Evolutionary conservation across 192 early-diverging fungal genomes (phyloP).

Genomic region (Dispira simplex): DNA sequence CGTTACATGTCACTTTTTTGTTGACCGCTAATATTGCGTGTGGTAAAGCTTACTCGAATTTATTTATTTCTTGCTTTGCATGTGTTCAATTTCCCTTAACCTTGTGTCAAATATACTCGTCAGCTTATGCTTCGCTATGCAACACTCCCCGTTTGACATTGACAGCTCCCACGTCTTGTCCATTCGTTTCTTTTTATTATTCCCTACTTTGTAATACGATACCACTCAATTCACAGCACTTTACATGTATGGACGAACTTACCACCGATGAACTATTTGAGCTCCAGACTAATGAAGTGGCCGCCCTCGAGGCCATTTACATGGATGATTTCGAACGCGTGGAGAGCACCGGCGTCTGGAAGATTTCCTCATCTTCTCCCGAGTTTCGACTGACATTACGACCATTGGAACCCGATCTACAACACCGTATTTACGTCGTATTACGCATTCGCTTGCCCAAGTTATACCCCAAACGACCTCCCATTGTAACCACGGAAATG

Average conservation of each 20-base stretch:
- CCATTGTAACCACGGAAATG: constrained; percentile 35
- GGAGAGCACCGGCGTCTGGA: constrained; percentile 25
- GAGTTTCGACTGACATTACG: constrained; percentile 22
- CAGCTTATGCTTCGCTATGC: too few relatives aligned
- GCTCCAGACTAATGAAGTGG: constrained; percentile 55
- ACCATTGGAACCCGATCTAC: constrained; percentile 18
- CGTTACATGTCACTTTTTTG: too few relatives aligned
- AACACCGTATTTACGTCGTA: constrained; percentile 18
- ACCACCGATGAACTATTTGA: constrained; percentile 28
- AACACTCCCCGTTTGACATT: too few relatives aligned
- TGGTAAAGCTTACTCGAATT: too few relatives aligned
- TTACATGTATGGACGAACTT: neutral
- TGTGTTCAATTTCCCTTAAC: too few relatives aligned
- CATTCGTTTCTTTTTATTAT: too few relatives aligned
- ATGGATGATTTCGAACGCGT: constrained; percentile 26
- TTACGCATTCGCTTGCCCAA: constrained; percentile 35
- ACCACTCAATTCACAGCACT: too few relatives aligned
- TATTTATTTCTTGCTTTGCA: too few relatives aligned
- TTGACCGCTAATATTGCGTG: too few relatives aligned
- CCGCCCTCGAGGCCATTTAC: constrained; percentile 43
- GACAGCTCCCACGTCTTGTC: too few relatives aligned
- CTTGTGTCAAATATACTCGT: too few relatives aligned
- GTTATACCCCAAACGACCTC: constrained; percentile 46
- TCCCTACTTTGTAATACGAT: too few relatives aligned
- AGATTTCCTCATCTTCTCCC: constrained; percentile 15